Evolutionary conservation across 192 early-diverging fungal genomes (phyloP).

Genomic region (Backusella mclennaniae): DNA sequence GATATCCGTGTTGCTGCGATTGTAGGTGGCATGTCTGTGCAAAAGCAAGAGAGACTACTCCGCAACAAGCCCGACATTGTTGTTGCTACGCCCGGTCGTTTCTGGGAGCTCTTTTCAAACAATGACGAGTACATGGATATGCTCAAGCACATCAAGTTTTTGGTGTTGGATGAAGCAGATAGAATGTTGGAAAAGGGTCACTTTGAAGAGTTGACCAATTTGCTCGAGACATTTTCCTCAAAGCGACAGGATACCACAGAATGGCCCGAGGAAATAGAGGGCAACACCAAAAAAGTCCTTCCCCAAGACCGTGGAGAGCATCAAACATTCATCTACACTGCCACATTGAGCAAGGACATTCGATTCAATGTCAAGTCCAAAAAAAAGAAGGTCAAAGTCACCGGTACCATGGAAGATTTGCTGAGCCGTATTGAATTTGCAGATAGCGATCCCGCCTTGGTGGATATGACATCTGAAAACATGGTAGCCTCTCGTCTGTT

Average conservation of each 20-base stretch:
- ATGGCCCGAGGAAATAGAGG: slow-evolving; percentile 26
- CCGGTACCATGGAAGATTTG: slow-evolving; percentile 58
- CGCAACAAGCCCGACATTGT: slow-evolving; percentile 64
- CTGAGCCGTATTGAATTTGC: slow-evolving; percentile 73
- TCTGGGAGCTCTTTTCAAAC: slow-evolving; percentile 62
- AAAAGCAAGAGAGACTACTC: slow-evolving; percentile 86
- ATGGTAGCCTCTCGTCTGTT: slow-evolving; percentile 68
- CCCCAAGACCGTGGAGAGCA: slow-evolving; percentile 31
- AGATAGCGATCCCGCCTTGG: slow-evolving; percentile 68
- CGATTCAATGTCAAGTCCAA: slow-evolving; percentile 48
- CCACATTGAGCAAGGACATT: slow-evolving; percentile 68
- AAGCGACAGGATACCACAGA: slow-evolving; percentile 38
- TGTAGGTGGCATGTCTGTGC: slow-evolving; percentile 92
- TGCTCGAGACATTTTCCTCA: slow-evolving; percentile 53
- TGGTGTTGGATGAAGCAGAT: slow-evolving; percentile 82
- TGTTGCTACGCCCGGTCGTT: slow-evolving; percentile 80
- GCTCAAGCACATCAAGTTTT: slow-evolving; percentile 60
- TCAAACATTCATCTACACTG: slow-evolving; percentile 94
- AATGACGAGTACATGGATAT: slow-evolving; percentile 55
- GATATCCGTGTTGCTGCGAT: slow-evolving; percentile 57
- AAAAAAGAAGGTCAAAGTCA: slow-evolving; percentile 29
- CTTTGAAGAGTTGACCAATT: slow-evolving; percentile 68
- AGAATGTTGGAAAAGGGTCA: slow-evolving; percentile 80
- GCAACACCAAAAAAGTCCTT: not conserved
- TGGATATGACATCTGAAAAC: slow-evolving; percentile 69